Percentiles rank a stretch among this genome's conserved stretches.
Evolutionary conservation across 805 yeast genomes (phyloP).

Genomic region (Yamadazyma sp.): DNA sequence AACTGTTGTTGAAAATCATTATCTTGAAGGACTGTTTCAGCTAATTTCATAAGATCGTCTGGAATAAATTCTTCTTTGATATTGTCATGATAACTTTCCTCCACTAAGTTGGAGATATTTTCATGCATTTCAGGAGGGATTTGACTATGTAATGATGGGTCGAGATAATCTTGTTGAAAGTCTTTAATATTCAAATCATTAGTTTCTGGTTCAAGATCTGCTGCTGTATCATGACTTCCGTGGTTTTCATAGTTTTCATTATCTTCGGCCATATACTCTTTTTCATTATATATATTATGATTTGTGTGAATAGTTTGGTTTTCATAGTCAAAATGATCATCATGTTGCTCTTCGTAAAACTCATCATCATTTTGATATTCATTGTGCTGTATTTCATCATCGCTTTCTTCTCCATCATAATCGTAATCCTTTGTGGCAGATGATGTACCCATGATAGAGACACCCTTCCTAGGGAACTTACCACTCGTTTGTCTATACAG

Average conservation of each 20-base stretch:
- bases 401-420: no score
- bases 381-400: not conserved
- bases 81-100: constrained; percentile 1
- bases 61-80: not conserved
- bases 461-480: not conserved
- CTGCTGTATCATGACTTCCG: constrained; percentile 1
- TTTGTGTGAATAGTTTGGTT: no score
- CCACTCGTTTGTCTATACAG: not conserved
- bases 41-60: constrained; percentile 2
- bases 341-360: no score
- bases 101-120: constrained; percentile 3
- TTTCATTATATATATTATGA: not conserved
- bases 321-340: no score
- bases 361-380: no score
- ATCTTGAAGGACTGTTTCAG: constrained; percentile 3
- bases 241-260: constrained; percentile 1
- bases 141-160: not conserved
- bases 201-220: no score
- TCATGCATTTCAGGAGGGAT: constrained; percentile 9
- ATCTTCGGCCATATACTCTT: constrained; percentile 1
- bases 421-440: no score
- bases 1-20: constrained; percentile 1
- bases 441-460: not conserved
- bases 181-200: constrained; percentile 5
- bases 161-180: constrained; percentile 4